These are phyloP conservation scores for Vachellia collinsii DNA, from an alignment of 306 rosid genomes.

Conservation along the genomic window DNA sequence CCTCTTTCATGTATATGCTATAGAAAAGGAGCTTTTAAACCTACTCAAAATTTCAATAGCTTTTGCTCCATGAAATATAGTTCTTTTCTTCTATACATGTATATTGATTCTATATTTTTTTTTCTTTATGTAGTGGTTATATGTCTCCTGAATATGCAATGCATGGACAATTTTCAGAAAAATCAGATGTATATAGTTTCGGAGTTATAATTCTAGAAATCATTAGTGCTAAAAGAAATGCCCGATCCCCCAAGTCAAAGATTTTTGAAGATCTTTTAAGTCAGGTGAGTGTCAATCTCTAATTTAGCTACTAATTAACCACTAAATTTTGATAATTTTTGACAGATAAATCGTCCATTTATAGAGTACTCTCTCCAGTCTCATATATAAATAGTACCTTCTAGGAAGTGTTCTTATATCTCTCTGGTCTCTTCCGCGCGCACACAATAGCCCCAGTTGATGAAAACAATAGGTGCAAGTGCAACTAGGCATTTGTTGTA, in stretches of 20 bases:
- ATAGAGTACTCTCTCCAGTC: not conserved
- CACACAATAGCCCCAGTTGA: too few species aligned
- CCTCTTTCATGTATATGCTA: not conserved
- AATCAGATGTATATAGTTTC: constrained; percentile 34
- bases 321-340: not conserved
- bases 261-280: constrained; percentile 24
- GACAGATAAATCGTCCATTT: not conserved
- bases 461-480: too few species aligned
- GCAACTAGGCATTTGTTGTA: too few species aligned
- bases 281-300: constrained; percentile 29
- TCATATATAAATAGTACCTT: too few species aligned
- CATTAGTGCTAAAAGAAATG: constrained; percentile 36
- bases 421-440: not conserved
- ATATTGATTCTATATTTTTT: not conserved
- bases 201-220: constrained; percentile 37
- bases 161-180: constrained; percentile 34
- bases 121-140: constrained; percentile 25
- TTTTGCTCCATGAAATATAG: not conserved
- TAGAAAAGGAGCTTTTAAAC: not conserved
- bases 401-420: not conserved
- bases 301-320: not conserved
- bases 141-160: constrained; percentile 39
- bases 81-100: not conserved
- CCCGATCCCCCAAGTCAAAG: not conserved
- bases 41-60: not conserved